Evolutionary conservation across 257 asterid genomes (phyloP), one percentile per base, ranked within the genome.

Genomic region (Solanum pinnatisectum): DNA sequence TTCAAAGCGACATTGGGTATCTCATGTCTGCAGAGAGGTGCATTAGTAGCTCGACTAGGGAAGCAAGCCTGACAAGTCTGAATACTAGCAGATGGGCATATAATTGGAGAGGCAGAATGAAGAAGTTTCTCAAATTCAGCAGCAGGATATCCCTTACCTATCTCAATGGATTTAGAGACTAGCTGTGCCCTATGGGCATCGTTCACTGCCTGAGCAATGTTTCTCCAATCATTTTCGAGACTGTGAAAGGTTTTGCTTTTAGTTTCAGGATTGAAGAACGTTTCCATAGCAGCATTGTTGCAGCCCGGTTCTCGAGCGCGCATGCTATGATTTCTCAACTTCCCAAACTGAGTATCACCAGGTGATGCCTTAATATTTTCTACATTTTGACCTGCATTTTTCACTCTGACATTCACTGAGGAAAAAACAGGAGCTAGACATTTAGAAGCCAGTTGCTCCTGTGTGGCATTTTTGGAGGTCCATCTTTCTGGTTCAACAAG

Each of bases 101-200:
- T 52, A 89, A 78, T 63, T 33, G 90, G 91, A 60, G 90, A 77
- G 23, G 91, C 91, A 33, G 90, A 89, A 39, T 23, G 87, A 73
- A 87, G 71, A 81, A 89, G 74, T 71, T 83, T 84, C 67, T 89
- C 91, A 87, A 89, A 87, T 68, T 76, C 90, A 35, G 90, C 90
- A 87, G 88, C 72, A 22, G 90, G 88, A 87, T 40, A 36, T 60
- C 91, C 90, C 8, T 87, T 85, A 49, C 35, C 76, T 14, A 20
- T 87, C 86, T 87, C 84, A 84, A 87, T 60, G 76, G 87, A 84
- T 74, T 89, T 82, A 36, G 88, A 87, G 81, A 65, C 87, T 39
- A 89, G 14, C 88, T 77, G 85, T 63, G 46, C 74, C 42, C 33
- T 84, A 67, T 89, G 89, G 74, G 90, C 87, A 77, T 88, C 84